A percentile compares a stretch with the other conserved stretches of the same genome.
Conservation (phyloP, 1,284 basidiomycete species). For the Puccinia hordei region DNA sequence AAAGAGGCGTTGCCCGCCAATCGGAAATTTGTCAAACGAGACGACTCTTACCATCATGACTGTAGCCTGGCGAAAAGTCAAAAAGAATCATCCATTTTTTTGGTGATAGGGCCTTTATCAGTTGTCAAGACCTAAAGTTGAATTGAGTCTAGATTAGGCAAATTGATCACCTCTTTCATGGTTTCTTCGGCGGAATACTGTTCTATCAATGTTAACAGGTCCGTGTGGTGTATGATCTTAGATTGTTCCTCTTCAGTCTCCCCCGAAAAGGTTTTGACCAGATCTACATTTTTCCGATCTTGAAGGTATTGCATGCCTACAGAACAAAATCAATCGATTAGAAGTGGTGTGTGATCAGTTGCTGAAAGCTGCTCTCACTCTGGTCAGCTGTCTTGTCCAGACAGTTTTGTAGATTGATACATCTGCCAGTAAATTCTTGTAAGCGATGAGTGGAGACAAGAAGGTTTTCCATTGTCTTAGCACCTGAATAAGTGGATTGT, state of each 20-base stretch:
- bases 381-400: constrained; percentile 2
- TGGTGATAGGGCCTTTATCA: neutral
- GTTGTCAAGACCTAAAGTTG: neutral
- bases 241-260: constrained; percentile 1
- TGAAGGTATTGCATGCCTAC: neutral
- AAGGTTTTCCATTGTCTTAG: constrained; percentile 16
- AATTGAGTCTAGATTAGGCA: neutral
- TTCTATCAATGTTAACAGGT: constrained; percentile 18
- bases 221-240: neutral
- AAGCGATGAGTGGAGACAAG: constrained; percentile 4
- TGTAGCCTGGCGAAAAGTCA: neutral
- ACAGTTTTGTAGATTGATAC: constrained; percentile 7
- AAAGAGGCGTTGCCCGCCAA: neutral
- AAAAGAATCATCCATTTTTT: neutral
- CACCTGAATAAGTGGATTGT: neutral
- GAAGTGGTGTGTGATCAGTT: too few relatives aligned
- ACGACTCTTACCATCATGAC: constrained; percentile 2
- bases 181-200: constrained; percentile 23
- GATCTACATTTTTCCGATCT: neutral
- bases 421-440: constrained; percentile 7
- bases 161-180: constrained; percentile 16
- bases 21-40: neutral
- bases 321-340: neutral
- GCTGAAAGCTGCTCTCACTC: neutral
- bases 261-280: neutral